Conservation (phyloP, 1,139 yeast genomes). For the Saccharomyces hybrid region DNA sequence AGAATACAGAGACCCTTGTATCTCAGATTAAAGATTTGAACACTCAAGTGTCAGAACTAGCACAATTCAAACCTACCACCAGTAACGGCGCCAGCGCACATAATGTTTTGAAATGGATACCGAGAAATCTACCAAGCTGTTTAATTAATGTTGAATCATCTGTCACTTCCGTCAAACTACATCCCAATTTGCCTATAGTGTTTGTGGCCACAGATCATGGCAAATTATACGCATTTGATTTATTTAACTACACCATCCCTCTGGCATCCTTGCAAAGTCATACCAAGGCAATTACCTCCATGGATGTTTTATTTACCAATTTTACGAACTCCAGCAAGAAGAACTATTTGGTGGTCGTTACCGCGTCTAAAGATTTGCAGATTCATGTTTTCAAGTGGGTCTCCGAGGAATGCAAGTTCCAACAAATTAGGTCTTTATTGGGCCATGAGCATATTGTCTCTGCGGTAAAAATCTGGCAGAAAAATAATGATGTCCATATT, state of each 20-base stretch:
- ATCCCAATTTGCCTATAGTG: slow-evolving; percentile 61
- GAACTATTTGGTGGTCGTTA: slow-evolving; percentile 7
- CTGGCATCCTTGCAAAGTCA: slow-evolving; percentile 68
- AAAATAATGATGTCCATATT: slow-evolving; percentile 27
- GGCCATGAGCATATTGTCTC: slow-evolving; percentile 95
- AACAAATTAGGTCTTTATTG: slow-evolving; percentile 54
- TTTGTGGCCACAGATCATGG: slow-evolving; percentile 74
- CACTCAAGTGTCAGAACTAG: slow-evolving; percentile 18
- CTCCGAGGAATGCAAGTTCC: slow-evolving; percentile 38
- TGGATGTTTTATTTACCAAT: slow-evolving; percentile 38
- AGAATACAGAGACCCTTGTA: slow-evolving; percentile 12
- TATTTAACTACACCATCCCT: slow-evolving; percentile 57
- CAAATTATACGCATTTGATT: slow-evolving; percentile 64
- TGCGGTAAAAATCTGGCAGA: slow-evolving; percentile 41
- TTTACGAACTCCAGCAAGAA: slow-evolving; percentile 25
- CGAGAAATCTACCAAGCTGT: slow-evolving; percentile 32
- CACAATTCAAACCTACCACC: slow-evolving; percentile 15
- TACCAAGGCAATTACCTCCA: slow-evolving; percentile 57
- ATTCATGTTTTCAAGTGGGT: slow-evolving; percentile 41
- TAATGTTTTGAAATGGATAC: slow-evolving; percentile 58
- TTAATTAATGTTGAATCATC: slow-evolving; percentile 37
- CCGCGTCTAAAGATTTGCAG: slow-evolving; percentile 44
- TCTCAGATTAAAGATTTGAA: background rate
- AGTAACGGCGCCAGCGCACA: slow-evolving; percentile 30
- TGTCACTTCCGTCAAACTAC: slow-evolving; percentile 59